Evolutionary conservation across 23 red algal genomes (phyloP).

Genomic region (Agarophyton chilense): DNA sequence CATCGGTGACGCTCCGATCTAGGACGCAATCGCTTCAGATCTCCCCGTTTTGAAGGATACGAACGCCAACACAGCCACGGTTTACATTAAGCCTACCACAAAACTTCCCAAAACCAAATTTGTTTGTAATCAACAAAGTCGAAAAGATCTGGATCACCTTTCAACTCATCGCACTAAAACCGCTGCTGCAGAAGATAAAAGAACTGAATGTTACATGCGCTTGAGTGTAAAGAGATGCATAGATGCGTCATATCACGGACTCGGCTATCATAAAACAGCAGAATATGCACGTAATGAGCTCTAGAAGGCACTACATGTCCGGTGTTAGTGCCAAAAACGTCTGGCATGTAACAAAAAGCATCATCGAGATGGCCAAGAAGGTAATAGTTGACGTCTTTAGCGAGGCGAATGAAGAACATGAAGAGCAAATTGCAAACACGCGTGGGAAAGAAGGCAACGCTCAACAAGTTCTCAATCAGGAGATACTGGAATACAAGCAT

Average conservation of each 20-base stretch:
- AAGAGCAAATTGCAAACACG: no score
- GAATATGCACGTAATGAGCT: not conserved
- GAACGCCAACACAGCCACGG: no score
- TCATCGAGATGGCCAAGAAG: not conserved
- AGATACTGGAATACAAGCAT: no score
- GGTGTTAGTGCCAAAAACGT: not conserved
- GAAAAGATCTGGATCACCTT: slow-evolving; percentile 11
- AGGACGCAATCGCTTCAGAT: no score
- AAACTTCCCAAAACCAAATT: no score
- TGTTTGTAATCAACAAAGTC: no score
- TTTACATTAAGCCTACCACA: no score
- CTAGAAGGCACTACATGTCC: not conserved
- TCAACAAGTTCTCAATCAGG: no score
- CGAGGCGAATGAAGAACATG: no score
- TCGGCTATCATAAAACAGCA: not conserved
- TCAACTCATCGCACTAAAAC: not conserved
- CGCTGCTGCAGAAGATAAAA: not conserved
- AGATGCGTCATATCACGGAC: slow-evolving; percentile 12
- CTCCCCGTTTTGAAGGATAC: no score
- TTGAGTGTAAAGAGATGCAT: not conserved
- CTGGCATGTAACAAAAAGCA: not conserved
- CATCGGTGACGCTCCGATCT: no score
- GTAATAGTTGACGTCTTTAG: not conserved
- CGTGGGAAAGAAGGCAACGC: no score
- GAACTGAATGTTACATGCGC: slow-evolving; percentile 6